Conservation (phyloP, 495 filamentous ascomycete species). For the Neurospora sp. region DNA sequence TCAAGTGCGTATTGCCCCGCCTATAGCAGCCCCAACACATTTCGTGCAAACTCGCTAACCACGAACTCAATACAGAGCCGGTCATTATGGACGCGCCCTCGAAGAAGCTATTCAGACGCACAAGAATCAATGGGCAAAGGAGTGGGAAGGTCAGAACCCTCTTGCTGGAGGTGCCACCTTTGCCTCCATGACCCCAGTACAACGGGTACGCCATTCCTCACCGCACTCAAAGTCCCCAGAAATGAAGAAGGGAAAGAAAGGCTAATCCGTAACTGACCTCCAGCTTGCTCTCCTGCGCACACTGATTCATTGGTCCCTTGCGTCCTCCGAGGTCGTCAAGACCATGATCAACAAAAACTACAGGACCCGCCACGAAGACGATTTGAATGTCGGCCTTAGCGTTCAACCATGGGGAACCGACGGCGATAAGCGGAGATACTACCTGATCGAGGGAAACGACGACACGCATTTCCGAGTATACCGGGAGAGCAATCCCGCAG, state of each 20-base stretch:
- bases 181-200: conserved; percentile 61
- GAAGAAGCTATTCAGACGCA: conserved; percentile 88
- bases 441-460: conserved; percentile 85
- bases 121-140: conserved; percentile 76
- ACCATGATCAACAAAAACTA: conserved; percentile 76
- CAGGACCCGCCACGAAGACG: conserved; percentile 85
- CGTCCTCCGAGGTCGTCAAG: conserved; percentile 75
- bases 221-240: not conserved
- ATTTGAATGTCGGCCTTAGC: conserved; percentile 84
- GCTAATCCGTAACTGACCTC: not conserved
- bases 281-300: conserved; percentile 74
- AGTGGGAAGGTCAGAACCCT: conserved; percentile 81
- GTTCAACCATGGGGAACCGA: conserved; percentile 93
- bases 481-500: conserved; percentile 76
- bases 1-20: conserved; percentile 64
- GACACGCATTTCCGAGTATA: conserved; percentile 94
- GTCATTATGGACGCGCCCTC: conserved; percentile 82
- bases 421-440: conserved; percentile 83
- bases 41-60: not conserved
- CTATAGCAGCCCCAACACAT: not conserved
- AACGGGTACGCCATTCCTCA: conserved; percentile 54
- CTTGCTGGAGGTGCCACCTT: conserved; percentile 70
- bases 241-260: not conserved
- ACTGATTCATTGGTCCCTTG: conserved; percentile 80
- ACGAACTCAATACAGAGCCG: conserved; percentile 40